Base-by-base conservation (phyloP, 495 filamentous ascomycete genomes). In the Tuber aestivum region DNA sequence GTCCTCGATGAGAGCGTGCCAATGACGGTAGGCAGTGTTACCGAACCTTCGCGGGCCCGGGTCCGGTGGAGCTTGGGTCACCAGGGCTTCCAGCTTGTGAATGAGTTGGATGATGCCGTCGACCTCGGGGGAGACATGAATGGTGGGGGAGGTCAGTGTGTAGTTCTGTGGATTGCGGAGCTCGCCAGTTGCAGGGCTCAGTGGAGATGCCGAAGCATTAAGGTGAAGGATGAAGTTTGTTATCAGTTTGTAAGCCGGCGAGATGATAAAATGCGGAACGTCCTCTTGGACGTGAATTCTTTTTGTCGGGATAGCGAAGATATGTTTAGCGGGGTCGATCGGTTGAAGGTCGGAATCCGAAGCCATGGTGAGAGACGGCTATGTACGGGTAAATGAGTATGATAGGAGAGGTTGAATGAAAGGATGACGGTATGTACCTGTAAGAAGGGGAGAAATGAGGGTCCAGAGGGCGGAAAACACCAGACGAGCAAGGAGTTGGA, bases 21-120 rank as follows among this genome's bases (percentile, higher is more conserved):
- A 99, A 78, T 86, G 91, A 35, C 94, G 87, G 83, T 97, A 98
- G 77, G 91, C 92, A 65, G 92, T 85, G 83, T 99, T 98, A 8
- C 96, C 95, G 83, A 97, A 99, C 72, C 95, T 86, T 42, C 95
- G 86, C 18, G 94, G 94, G 37, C 95, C 94, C 21, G 87, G 87
- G 80, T 97, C 92, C 10, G 94, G 94, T 14, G 95, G 95, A 8
- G 89, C 91, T 83, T 94, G 90, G 6, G 91, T 88, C 69, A 97
- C 89, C 40, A 95, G 88, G 6, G 84, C 85, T 77, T 89, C 89
- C 6, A 98, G 85, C 48, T 87, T 87, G 38, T 84, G 83, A n/a
- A 97, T 87, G 3, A 91, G 87, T 35, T 88, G 85, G 37, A 90
- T 90, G 80, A 87, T 72, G 37, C 71, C 72, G 40, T 77, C 76